Evolutionary conservation across 805 yeast genomes (phyloP), one percentile per base, ranked within the genome.

Genomic region (Schizosaccharomyces pombe): DNA sequence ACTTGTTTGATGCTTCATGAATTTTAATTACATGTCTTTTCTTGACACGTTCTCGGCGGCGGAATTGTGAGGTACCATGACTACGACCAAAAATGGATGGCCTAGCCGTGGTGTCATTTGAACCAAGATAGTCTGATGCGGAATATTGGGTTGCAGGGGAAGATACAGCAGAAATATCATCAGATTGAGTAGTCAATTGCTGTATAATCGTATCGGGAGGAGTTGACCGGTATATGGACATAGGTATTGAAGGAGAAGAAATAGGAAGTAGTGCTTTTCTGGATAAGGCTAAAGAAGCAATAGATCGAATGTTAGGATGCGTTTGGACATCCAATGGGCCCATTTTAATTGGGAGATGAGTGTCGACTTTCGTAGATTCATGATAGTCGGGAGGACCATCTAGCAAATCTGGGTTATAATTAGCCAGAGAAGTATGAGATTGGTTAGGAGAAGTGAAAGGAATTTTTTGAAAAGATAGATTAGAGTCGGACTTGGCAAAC

Each of bases 401-500:
- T 6, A 43, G 5, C 4, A 22, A 19, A 11, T 43, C 49, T 1
- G 49, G 31, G 4, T 22, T 26, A 16, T 28, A 22, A 22, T 16
- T 14, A 1, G 49, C 8, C 8, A 32, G 12, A 32, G 12, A 14
- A 8, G 8, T 8, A 8, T 32, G 37, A 14, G 37, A 32, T 32
- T 8, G 37, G 12, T 8, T 8, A 9, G 12, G 37, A 32, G 37
- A 32, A 32, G 14, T 32, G 12, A 32, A 8, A 32, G 37, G 14
- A 14, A 14, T 9, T 14, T 9, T 32, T 8, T 14, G 8, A 14
- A 32, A 32, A 14, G 49, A 30, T 14, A 37, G 43, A 1, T 19
- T 9, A 8, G 49, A 24, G 14, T 43, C 49, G 14, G 30, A n/a
- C 14, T 43, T 19, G n/a, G 49, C 49, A 43, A 19, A 43, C 71